Conservation (phyloP, 2,329 filamentous ascomycete species). For the Talaromyces pinophilus region DNA sequence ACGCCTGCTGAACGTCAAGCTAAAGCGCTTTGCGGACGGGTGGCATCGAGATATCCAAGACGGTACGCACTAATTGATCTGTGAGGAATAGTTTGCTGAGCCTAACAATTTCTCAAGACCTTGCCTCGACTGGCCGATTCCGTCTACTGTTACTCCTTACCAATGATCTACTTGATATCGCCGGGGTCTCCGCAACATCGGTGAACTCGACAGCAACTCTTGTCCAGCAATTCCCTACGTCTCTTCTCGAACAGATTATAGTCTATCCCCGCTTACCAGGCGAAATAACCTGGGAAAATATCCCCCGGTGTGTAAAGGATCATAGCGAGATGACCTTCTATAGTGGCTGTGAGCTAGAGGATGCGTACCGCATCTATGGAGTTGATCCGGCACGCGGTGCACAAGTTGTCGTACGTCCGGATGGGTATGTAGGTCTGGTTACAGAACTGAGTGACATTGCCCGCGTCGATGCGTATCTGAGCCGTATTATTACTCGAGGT, state of each 20-base stretch:
- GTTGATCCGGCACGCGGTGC: neutral
- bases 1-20: neutral
- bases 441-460: neutral
- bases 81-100: neutral
- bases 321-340: neutral
- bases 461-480: neutral
- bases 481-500: neutral
- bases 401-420: neutral
- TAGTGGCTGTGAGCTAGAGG: neutral
- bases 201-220: neutral
- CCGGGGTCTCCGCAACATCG: neutral
- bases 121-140: neutral
- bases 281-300: neutral
- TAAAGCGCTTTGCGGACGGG: neutral
- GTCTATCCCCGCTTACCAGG: neutral
- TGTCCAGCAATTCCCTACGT: neutral
- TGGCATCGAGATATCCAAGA: neutral
- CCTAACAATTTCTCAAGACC: neutral
- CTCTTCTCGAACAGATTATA: neutral
- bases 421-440: neutral
- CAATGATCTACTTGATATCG: neutral
- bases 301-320: neutral
- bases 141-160: neutral
- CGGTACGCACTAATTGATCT: neutral
- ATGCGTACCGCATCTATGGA: neutral